Conservation (phyloP, 495 filamentous ascomycete genomes). For the Pseudomonodictys pantanalensis region DNA sequence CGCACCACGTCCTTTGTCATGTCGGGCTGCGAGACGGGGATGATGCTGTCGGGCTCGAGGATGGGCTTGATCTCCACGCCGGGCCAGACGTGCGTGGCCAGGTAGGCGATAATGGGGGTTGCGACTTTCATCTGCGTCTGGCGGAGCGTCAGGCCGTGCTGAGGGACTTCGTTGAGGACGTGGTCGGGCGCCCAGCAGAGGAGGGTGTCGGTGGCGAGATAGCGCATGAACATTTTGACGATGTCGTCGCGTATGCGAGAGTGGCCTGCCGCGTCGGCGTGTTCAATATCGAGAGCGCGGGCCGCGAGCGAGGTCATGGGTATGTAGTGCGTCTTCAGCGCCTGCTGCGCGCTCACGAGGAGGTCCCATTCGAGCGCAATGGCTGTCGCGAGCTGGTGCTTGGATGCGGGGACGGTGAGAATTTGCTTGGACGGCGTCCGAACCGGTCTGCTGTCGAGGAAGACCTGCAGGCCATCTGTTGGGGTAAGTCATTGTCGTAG, state of each 20-base stretch:
- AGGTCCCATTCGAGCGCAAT: slow-evolving; percentile 92
- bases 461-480: slow-evolving; percentile 64
- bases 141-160: slow-evolving; percentile 55
- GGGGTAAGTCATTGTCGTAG: neutral
- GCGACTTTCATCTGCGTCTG: slow-evolving; percentile 67
- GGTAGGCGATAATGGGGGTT: slow-evolving; percentile 62
- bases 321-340: slow-evolving; percentile 72
- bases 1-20: slow-evolving; percentile 70
- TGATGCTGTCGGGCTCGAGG: slow-evolving; percentile 66
- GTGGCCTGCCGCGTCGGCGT: slow-evolving; percentile 56
- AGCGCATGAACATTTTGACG: slow-evolving; percentile 67
- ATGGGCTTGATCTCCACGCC: slow-evolving; percentile 74
- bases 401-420: slow-evolving; percentile 67
- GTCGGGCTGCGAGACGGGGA: slow-evolving; percentile 67
- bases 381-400: slow-evolving; percentile 78
- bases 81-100: slow-evolving; percentile 78
- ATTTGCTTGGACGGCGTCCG: slow-evolving; percentile 68
- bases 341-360: slow-evolving; percentile 73
- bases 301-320: slow-evolving; percentile 83
- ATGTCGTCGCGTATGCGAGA: slow-evolving; percentile 55
- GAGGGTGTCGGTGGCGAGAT: slow-evolving; percentile 89
- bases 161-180: slow-evolving; percentile 38
- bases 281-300: slow-evolving; percentile 73
- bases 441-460: slow-evolving; percentile 77
- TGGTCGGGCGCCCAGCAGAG: slow-evolving; percentile 83